Evolutionary conservation across 2,329 filamentous ascomycete species (phyloP).

Genomic region (Blastomyces emzantsi): DNA sequence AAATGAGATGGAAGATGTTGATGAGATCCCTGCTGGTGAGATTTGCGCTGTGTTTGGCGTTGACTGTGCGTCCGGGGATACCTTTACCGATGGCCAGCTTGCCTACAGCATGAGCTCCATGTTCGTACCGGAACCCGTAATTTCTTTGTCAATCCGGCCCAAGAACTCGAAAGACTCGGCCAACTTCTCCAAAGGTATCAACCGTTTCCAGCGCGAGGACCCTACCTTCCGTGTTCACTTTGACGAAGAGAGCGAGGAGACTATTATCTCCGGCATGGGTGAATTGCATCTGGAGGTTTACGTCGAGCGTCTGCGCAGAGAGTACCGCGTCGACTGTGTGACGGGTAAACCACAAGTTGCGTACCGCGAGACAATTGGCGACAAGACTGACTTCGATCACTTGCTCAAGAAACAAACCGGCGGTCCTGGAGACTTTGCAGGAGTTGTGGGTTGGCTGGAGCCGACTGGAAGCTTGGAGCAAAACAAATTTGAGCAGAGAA

Average conservation of each 20-base stretch:
- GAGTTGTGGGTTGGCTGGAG: conserved; percentile 86
- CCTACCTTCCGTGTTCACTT: conserved; percentile 94
- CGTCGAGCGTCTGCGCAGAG: conserved; percentile 88
- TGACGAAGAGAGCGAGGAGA: conserved; percentile 86
- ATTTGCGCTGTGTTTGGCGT: conserved; percentile 98
- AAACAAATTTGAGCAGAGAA: conserved; percentile 79
- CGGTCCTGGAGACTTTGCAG: conserved; percentile 90
- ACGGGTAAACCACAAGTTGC: conserved; percentile 97
- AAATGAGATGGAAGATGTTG: conserved; percentile 97
- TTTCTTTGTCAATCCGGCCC: conserved; percentile 93
- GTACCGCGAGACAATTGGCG: conserved; percentile 87
- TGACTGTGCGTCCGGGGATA: conserved; percentile 95
- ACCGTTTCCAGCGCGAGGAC: conserved; percentile 95
- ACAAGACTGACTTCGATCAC: conserved; percentile 77
- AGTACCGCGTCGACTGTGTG: conserved; percentile 92
- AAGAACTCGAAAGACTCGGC: conserved; percentile 85
- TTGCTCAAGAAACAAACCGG: conserved; percentile 91
- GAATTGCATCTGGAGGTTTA: conserved; percentile 97
- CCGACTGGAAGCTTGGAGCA: conserved; percentile 63
- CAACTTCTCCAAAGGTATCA: conserved; percentile 98
- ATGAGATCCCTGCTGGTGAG: conserved; percentile 86
- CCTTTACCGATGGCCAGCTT: conserved; percentile 87
- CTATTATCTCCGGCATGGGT: conserved; percentile 97
- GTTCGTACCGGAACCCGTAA: conserved; percentile 94
- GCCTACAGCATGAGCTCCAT: conserved; percentile 97